Evolutionary conservation across 768 basidiomycete species (phyloP).

Genomic region (Gloeophyllum trabeum): DNA sequence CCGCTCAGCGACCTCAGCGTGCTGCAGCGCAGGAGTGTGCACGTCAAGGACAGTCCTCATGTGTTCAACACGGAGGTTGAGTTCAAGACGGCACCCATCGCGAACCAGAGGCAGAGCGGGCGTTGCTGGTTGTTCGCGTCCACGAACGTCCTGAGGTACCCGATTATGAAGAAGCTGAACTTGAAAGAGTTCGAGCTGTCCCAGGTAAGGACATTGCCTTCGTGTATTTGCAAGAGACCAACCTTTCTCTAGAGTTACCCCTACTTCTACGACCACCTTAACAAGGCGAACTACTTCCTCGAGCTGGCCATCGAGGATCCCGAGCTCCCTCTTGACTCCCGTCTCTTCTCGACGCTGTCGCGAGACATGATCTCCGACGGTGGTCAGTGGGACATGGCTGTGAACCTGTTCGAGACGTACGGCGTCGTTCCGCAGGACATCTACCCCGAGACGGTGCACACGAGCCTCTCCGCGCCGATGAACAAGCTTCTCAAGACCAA

Average conservation of each 20-base stretch:
- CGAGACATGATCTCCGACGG: slow-evolving; percentile 79
- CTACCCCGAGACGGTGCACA: slow-evolving; percentile 81
- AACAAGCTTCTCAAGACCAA: slow-evolving; percentile 80
- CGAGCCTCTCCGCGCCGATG: slow-evolving; percentile 59
- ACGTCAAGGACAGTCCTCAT: slow-evolving; percentile 52
- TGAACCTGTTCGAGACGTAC: slow-evolving; percentile 63
- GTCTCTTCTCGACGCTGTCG: slow-evolving; percentile 68
- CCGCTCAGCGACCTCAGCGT: slow-evolving; percentile 55
- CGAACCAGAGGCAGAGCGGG: slow-evolving; percentile 80
- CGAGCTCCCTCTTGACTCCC: slow-evolving; percentile 69
- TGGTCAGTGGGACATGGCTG: slow-evolving; percentile 92
- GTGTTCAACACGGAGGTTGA: slow-evolving; percentile 78
- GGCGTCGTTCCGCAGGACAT: slow-evolving; percentile 78
- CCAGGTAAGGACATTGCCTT: slow-evolving; percentile 39
- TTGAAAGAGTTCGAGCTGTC: slow-evolving; percentile 87
- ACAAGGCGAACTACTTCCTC: slow-evolving; percentile 91
- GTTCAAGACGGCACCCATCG: slow-evolving; percentile 75
- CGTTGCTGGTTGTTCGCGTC: slow-evolving; percentile 96
- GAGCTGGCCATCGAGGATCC: slow-evolving; percentile 79
- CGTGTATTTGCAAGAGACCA: background rate
- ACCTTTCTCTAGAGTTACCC: slow-evolving; percentile 52
- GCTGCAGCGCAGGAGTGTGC: slow-evolving; percentile 51
- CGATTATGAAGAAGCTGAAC: slow-evolving; percentile 77
- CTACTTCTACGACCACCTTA: slow-evolving; percentile 95
- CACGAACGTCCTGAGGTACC: slow-evolving; percentile 76